Evolutionary conservation across 345 rosid genomes (phyloP).

Genomic region (Gossypium arboreum): DNA sequence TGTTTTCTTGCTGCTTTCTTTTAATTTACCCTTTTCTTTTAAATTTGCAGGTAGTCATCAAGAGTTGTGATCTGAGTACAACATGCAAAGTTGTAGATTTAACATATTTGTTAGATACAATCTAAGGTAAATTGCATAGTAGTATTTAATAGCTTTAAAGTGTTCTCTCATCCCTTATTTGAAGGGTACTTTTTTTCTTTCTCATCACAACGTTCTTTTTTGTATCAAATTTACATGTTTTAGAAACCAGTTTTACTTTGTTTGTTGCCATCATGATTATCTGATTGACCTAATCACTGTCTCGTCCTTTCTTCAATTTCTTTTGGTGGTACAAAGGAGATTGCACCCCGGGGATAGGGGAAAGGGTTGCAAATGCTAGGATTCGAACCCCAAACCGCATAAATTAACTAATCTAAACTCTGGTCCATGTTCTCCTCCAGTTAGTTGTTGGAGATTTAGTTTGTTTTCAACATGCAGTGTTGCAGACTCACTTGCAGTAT

Average conservation of each 20-base stretch:
- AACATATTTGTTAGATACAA: constrained; percentile 8
- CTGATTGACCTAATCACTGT: neutral
- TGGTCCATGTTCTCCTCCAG: too few species aligned
- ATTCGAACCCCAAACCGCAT: too few species aligned
- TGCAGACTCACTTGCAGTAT: neutral
- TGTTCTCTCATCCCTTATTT: constrained; percentile 6
- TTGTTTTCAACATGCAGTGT: neutral
- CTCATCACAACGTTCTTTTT: neutral
- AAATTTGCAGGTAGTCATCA: constrained; percentile 15
- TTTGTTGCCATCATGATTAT: neutral
- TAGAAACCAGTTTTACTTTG: neutral
- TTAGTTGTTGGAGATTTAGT: neutral
- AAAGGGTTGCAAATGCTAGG: too few species aligned
- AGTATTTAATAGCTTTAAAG: neutral
- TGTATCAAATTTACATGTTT: neutral
- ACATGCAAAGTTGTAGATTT: constrained; percentile 13
- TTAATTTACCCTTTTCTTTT: neutral
- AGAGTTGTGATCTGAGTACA: constrained; percentile 9
- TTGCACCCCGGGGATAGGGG: too few species aligned
- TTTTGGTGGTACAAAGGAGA: too few species aligned
- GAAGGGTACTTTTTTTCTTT: neutral
- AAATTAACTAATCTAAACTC: too few species aligned
- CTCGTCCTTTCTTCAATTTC: neutral
- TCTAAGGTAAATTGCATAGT: constrained; percentile 1
- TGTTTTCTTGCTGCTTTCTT: neutral